Evolutionary conservation across 2,329 filamentous ascomycete species (phyloP).

Genomic region (Penicillium sp.): DNA sequence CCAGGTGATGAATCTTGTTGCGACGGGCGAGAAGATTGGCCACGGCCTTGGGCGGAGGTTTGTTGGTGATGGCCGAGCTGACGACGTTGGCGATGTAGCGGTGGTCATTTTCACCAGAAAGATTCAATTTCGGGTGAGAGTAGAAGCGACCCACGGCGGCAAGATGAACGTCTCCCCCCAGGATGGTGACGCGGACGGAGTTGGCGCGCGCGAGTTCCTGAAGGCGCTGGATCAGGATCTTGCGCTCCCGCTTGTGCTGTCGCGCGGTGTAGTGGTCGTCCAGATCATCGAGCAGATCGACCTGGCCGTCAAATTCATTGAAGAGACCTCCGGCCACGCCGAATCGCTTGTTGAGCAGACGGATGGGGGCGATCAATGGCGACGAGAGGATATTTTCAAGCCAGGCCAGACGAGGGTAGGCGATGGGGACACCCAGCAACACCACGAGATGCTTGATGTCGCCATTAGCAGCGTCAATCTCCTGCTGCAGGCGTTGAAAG

Average conservation of each 20-base stretch:
- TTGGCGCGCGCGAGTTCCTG: constrained; percentile 54
- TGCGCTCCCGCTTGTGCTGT: constrained; percentile 85
- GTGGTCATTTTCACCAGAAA: constrained; percentile 53
- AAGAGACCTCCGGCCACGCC: constrained; percentile 80
- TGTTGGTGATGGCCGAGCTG: constrained; percentile 62
- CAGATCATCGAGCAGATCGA: constrained; percentile 59
- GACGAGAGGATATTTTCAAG: constrained; percentile 86
- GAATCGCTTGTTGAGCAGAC: constrained; percentile 84
- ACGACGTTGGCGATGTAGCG: constrained; percentile 61
- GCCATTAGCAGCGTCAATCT: constrained; percentile 47
- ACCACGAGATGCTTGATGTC: constrained; percentile 59
- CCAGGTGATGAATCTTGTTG: constrained; percentile 62
- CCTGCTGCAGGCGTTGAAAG: constrained; percentile 49
- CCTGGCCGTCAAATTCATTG: constrained; percentile 82
- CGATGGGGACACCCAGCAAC: constrained; percentile 66
- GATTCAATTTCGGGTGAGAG: constrained; percentile 52
- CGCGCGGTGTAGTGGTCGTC: constrained; percentile 78
- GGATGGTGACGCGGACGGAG: constrained; percentile 55
- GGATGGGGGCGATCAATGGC: constrained; percentile 80
- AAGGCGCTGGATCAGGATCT: constrained; percentile 60
- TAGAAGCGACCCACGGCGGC: constrained; percentile 61
- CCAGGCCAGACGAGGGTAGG: constrained; percentile 75
- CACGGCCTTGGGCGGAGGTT: constrained; percentile 59
- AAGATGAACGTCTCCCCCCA: constrained; percentile 60
- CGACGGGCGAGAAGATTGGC: constrained; percentile 58